Conservation (phyloP, 2,329 filamentous ascomycete genomes). For the Pestalotiopsis sp. region DNA sequence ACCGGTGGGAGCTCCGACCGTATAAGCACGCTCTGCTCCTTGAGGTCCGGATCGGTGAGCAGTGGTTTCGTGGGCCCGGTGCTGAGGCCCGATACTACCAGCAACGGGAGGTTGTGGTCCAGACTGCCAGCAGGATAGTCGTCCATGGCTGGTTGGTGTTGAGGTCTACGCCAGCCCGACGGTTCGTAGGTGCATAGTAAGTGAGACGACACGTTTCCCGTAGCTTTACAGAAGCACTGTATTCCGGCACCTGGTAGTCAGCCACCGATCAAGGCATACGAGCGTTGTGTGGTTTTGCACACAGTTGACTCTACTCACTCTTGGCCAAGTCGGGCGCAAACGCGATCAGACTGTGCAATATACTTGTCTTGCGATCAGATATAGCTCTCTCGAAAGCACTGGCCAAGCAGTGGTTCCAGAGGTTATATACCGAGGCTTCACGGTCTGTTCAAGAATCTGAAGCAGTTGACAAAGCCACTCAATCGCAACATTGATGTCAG, state of each 20-base stretch:
- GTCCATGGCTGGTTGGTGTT: constrained; percentile 60
- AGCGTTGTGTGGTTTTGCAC: neutral
- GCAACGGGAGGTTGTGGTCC: constrained; percentile 82
- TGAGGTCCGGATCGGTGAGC: constrained; percentile 51
- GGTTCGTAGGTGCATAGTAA: neutral
- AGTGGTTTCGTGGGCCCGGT: constrained; percentile 41
- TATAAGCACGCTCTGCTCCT: constrained; percentile 63
- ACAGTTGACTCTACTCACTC: neutral
- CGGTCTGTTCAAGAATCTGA: neutral
- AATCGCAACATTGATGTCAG: neutral
- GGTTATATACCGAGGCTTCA: neutral
- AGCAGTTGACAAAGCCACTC: neutral
- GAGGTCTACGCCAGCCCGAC: neutral
- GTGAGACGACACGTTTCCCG: neutral
- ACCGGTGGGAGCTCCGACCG: constrained; percentile 72
- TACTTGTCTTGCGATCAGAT: neutral
- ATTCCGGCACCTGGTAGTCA: neutral
- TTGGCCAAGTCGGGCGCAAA: neutral
- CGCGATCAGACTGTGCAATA: neutral
- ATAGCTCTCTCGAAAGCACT: neutral
- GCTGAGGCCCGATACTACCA: constrained; percentile 79
- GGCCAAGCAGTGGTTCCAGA: neutral
- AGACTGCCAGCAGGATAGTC: constrained; percentile 79
- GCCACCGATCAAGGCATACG: neutral
- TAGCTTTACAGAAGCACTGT: neutral